Conservation (phyloP, 805 yeast genomes). For the Starmerella lactis-condensi region DNA sequence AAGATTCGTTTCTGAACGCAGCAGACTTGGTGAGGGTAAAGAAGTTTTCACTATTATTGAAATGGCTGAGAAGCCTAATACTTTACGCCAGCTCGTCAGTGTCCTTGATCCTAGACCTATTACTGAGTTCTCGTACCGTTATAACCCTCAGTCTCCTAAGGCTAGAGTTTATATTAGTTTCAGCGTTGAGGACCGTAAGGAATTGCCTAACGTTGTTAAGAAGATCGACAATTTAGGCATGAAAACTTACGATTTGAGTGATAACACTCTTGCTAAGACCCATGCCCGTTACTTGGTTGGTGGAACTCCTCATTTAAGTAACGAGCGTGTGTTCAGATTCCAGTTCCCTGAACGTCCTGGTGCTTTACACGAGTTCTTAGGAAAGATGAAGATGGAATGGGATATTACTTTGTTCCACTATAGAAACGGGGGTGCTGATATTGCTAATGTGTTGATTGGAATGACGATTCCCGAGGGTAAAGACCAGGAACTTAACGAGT, state of each 20-base stretch:
- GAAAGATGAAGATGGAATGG: slow-evolving; percentile 59
- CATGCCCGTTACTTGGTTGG: slow-evolving; percentile 96
- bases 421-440: slow-evolving; percentile 90
- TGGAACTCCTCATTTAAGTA: slow-evolving; percentile 53
- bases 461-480: slow-evolving; percentile 63
- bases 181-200: slow-evolving; percentile 57
- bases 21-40: slow-evolving; percentile 94
- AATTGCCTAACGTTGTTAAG: slow-evolving; percentile 44
- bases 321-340: slow-evolving; percentile 65
- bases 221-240: slow-evolving; percentile 46
- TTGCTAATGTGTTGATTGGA: slow-evolving; percentile 84
- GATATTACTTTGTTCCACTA: slow-evolving; percentile 89
- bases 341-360: slow-evolving; percentile 98
- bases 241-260: slow-evolving; percentile 66
- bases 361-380: slow-evolving; percentile 66
- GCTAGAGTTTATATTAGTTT: slow-evolving; percentile 83
- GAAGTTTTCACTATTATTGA: slow-evolving; percentile 82
- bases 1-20: slow-evolving; percentile 91
- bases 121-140: slow-evolving; percentile 88
- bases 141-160: slow-evolving; percentile 24
- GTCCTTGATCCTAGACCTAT: slow-evolving; percentile 73
- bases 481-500: slow-evolving; percentile 42
- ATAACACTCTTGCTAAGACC: slow-evolving; percentile 84
- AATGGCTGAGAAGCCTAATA: slow-evolving; percentile 86
- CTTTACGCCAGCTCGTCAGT: slow-evolving; percentile 58